These are phyloP conservation scores for Wickerhamomyces sp. DNA, from an alignment of 1,139 yeast genomes.

Conservation along the genomic window DNA sequence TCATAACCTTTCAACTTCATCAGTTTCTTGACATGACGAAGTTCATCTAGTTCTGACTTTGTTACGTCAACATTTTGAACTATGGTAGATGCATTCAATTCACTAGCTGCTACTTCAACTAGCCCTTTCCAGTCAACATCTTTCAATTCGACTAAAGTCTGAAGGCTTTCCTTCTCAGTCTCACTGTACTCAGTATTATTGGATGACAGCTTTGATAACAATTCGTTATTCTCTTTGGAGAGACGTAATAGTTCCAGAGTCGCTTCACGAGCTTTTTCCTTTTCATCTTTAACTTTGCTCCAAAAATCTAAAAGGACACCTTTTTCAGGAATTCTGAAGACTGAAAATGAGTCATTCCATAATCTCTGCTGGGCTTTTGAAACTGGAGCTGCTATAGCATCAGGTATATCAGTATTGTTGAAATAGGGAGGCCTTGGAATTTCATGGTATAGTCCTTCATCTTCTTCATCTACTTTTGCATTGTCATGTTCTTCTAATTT, in stretches of 20 bases:
- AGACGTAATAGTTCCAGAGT: conserved; percentile 22
- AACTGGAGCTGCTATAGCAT: conserved; percentile 45
- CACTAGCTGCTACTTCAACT: conserved; percentile 33
- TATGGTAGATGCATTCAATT: conserved; percentile 14
- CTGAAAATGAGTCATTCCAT: conserved; percentile 43
- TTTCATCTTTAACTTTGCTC: conserved; percentile 36
- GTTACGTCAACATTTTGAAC: conserved; percentile 12
- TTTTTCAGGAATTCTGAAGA: conserved; percentile 67
- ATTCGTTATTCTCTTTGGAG: conserved; percentile 25
- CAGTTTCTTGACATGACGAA: conserved; percentile 53
- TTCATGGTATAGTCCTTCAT: conserved; percentile 44
- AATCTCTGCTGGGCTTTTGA: conserved; percentile 34
- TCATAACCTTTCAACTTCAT: conserved; percentile 69
- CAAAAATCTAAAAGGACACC: conserved; percentile 75
- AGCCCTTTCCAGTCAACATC: conserved; percentile 29
- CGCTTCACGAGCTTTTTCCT: conserved; percentile 19
- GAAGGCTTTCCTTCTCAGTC: conserved; percentile 26
- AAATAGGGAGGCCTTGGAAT: conserved; percentile 44
- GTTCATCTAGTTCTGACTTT: conserved; percentile 33
- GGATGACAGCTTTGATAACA: conserved; percentile 31
- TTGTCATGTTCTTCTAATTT: conserved; percentile 27
- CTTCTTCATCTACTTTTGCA: conserved; percentile 22
- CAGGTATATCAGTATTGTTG: conserved; percentile 33
- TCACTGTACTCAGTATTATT: conserved; percentile 24
- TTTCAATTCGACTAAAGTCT: conserved; percentile 27